A percentile compares a stretch with the other conserved stretches of the same genome.
Evolutionary conservation across 2,329 filamentous ascomycete genomes (phyloP).

Genomic region (Xylariaceae sp.): DNA sequence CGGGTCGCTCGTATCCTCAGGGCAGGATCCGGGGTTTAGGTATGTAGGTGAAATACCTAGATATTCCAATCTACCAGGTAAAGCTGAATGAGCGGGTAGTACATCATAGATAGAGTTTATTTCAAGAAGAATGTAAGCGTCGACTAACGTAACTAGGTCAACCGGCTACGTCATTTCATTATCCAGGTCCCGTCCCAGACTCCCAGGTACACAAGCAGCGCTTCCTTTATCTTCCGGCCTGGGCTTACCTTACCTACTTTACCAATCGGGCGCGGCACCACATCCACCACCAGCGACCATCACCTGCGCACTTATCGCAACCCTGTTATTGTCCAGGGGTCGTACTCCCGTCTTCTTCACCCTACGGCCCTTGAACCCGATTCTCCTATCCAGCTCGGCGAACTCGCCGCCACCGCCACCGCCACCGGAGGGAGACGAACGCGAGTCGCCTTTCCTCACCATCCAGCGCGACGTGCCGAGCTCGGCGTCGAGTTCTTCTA

Average conservation of each 20-base stretch:
- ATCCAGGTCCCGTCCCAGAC: too few species aligned
- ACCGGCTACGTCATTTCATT: too few species aligned
- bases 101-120: too few species aligned
- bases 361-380: slow-evolving; percentile 39
- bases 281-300: slow-evolving; percentile 33
- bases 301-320: slow-evolving; percentile 17
- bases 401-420: slow-evolving; percentile 26
- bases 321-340: slow-evolving; percentile 21
- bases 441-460: slow-evolving; percentile 63
- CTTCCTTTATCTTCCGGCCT: too few species aligned
- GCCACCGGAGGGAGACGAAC: not conserved
- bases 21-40: too few species aligned
- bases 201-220: too few species aligned
- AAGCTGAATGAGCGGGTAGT: too few species aligned
- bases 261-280: slow-evolving; percentile 45
- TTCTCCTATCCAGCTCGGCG: slow-evolving; percentile 42
- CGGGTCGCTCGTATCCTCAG: too few species aligned
- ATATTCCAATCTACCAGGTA: too few species aligned
- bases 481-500: slow-evolving; percentile 72
- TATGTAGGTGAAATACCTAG: too few species aligned
- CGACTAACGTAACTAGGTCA: too few species aligned
- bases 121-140: too few species aligned
- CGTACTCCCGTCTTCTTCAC: slow-evolving; percentile 39
- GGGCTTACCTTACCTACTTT: not conserved
- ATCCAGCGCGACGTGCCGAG: slow-evolving; percentile 75